Evolutionary conservation across 306 rosid species (phyloP).

Genomic region (Rosa persica): DNA sequence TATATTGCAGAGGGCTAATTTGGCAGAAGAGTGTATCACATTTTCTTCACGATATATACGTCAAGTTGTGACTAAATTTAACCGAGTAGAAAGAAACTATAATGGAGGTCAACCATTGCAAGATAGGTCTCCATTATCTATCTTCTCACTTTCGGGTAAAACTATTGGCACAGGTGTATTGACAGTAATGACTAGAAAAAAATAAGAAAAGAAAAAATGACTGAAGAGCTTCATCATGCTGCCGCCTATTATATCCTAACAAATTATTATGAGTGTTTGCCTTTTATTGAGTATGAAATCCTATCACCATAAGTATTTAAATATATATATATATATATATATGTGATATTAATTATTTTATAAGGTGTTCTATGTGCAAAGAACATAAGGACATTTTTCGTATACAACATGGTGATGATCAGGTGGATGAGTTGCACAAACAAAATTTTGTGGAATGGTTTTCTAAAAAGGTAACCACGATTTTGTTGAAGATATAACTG

Average conservation of each 20-base stretch:
- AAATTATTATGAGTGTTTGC: background rate
- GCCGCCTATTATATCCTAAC: background rate
- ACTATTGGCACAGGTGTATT: background rate
- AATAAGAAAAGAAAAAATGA: too few species aligned
- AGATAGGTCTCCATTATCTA: background rate
- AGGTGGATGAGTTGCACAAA: background rate
- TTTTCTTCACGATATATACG: background rate
- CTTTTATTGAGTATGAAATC: background rate
- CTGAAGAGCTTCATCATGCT: background rate
- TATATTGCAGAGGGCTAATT: background rate
- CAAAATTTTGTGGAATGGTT: too few species aligned
- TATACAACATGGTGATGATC: background rate
- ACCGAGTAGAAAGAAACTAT: background rate
- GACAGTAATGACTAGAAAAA: background rate
- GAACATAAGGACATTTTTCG: background rate
- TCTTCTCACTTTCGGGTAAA: too few species aligned
- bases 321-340: rapidly evolving
- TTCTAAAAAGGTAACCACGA: too few species aligned
- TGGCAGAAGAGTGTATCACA: background rate
- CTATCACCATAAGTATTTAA: too few species aligned
- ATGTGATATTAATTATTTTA: too few species aligned
- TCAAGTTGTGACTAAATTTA: background rate
- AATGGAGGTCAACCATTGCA: background rate
- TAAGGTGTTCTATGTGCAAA: too few species aligned
- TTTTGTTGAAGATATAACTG: too few species aligned